Base-by-base conservation (phyloP, 495 filamentous ascomycete species). In the Penicillium simplicissimum region DNA sequence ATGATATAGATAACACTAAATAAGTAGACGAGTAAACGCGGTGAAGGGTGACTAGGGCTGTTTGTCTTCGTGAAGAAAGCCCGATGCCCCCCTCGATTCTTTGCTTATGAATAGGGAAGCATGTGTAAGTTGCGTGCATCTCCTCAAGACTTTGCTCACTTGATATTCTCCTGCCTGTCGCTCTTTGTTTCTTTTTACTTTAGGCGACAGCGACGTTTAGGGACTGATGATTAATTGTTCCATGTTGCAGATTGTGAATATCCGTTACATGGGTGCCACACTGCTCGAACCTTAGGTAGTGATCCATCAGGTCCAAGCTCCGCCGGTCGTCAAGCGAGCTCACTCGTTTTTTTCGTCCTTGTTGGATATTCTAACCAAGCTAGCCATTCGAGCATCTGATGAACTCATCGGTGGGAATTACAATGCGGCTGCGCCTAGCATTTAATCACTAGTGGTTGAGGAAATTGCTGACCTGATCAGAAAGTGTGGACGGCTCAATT, bases 31-130 rank as follows among this genome's bases (percentile, higher is more conserved):
- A n/a, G n/a, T n/a, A n/a, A n/a, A n/a, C n/a, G n/a, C n/a, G n/a
- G n/a, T n/a, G n/a, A n/a, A n/a, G n/a, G n/a, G n/a, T n/a, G n/a
- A n/a, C n/a, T n/a, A n/a, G n/a, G n/a, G n/a, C n/a, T n/a, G n/a
- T n/a, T n/a, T n/a, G 75, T 11, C 68, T 83, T 15, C 64, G 57
- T 68, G 71, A 43, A 71, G 71, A 35, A 65, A 25, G n/a, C n/a
- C n/a, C n/a, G 23, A 25, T 77, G 42, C 53, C 67, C 28, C 66
- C 76, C 45, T 37, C 15, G 36, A 38, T 38, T 38, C 36, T 38
- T 14, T 38, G 36, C 74, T 77, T 17, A 66, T 77, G 2, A 70
- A 81, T 28, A 73, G 76, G 13, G 76, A 78, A 67, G 75, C 76
- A 19, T 66, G 79, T 1, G 71, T 78, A 52, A 72, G 36, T 38